Evolutionary conservation across 164 flowering plant genomes (phyloP), one percentile per base, ranked within the genome.

Genomic region (Magnolia officinalis): DNA sequence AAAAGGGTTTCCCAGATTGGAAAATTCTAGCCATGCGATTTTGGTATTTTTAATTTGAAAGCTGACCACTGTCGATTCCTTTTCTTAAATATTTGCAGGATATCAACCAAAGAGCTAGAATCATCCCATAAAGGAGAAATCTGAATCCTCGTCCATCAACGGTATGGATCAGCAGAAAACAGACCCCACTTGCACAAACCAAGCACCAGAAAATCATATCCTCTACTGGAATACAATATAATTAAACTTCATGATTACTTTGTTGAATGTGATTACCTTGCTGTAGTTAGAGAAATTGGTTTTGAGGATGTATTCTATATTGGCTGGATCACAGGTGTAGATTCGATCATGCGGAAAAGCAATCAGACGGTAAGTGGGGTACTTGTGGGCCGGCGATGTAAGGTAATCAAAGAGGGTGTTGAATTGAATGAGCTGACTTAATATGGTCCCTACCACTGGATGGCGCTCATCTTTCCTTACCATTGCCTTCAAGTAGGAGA

Each of bases 231-330:
- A 37, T 37, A 37, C 45, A 37, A 37, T 37, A 37, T 37, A 65
- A 65, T 65, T 9, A 4, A 65, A 2, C 20, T 65, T 1, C 45
- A 37, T 37, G 45, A 37, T 37, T 37, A 37, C 0, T 3, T 37
- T 37, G 6, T 37, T 37, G 45, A 37, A 37, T 37, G 45, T 37
- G 6, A 9, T 65, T 21, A 65, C 67, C 67, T 65, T 89, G 7
- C 80, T 50, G 68, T 88, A 89, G 21, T 78, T 86, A 0, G 80
- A 85, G 50, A 89, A 89, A 11, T 82, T 86, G 19, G 89, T 82
- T 72, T 89, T 91, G 64, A 92, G 86, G 6, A 90, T 51, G 66
- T 92, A 84, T 67, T 92, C 95, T 0, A 91, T 74, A 81, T 90
- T 92, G 67, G 85, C 63, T 6, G 82, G 67, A 63, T 92, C 92